Percentiles rank a stretch among this genome's conserved stretches.
Conservation (phyloP, 495 filamentous ascomycete species). For the Podospora comata region DNA sequence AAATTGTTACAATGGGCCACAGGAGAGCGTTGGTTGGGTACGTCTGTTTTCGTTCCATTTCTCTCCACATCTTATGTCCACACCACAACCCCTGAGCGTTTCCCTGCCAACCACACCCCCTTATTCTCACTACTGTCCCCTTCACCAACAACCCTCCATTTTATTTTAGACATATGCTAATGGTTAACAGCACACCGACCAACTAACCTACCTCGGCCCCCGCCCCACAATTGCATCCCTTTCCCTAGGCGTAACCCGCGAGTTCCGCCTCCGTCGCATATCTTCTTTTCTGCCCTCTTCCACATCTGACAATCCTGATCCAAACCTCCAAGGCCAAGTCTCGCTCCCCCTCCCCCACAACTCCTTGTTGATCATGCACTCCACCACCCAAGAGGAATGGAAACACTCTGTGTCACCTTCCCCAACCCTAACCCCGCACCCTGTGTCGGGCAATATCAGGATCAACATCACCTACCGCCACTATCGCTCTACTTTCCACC, state of each 20-base stretch:
- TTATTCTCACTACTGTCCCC: neutral
- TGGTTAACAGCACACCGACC: constrained; percentile 63
- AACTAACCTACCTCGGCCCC: constrained; percentile 90
- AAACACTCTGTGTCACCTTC: constrained; percentile 76
- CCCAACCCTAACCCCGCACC: constrained; percentile 73
- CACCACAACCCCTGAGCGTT: neutral
- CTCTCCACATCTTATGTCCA: neutral
- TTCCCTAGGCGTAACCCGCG: constrained; percentile 81
- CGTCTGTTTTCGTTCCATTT: neutral
- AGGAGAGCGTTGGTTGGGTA: constrained; percentile 76
- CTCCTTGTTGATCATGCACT: constrained; percentile 89
- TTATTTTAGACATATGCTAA: neutral
- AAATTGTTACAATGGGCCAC: constrained; percentile 81
- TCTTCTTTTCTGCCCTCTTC: constrained; percentile 43
- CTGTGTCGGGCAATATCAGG: constrained; percentile 69
- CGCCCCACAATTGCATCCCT: constrained; percentile 83
- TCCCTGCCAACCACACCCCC: neutral
- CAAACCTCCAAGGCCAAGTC: constrained; percentile 71
- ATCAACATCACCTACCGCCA: constrained; percentile 95
- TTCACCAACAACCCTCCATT: neutral
- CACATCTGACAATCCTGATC: neutral
- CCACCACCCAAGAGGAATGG: constrained; percentile 82
- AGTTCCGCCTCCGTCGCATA: constrained; percentile 81
- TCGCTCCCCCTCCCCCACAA: constrained; percentile 92
- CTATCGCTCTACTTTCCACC: constrained; percentile 73